Evolutionary conservation across 441 rosid genomes (phyloP).

Genomic region (Gossypium davidsonii): DNA sequence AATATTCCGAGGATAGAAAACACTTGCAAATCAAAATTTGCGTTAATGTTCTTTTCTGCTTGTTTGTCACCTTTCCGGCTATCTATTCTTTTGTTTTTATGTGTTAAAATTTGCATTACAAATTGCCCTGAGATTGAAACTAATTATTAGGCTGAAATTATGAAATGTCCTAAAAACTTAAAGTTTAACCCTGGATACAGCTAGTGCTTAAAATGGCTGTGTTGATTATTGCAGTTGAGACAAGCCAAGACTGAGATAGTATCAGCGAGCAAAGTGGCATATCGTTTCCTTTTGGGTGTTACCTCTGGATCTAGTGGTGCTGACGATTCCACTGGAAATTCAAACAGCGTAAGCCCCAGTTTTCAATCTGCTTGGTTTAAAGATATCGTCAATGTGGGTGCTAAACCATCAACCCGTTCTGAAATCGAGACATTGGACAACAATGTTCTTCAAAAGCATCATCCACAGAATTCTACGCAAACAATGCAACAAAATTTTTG

Average conservation of each 20-base stretch:
- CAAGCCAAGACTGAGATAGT: constrained; percentile 95
- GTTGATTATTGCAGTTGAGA: constrained; percentile 52
- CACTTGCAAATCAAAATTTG: background rate
- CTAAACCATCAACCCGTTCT: constrained; percentile 66
- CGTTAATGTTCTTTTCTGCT: background rate
- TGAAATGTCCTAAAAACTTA: background rate
- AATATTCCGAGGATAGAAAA: background rate
- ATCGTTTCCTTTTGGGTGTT: constrained; percentile 67
- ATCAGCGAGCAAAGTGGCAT: constrained; percentile 94
- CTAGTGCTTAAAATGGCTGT: background rate
- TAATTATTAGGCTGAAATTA: background rate
- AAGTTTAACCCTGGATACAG: background rate
- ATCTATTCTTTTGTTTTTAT: background rate
- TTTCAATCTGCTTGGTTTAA: constrained; percentile 80
- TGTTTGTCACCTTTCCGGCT: background rate
- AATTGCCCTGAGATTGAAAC: background rate
- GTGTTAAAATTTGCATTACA: background rate
- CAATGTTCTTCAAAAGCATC: constrained; percentile 19
- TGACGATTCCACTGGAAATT: constrained; percentile 44
- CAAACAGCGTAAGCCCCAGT: constrained; percentile 53
- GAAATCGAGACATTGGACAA: constrained; percentile 34
- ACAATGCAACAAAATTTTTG: background rate
- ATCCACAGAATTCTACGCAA: constrained; percentile 17
- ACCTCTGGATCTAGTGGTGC: constrained; percentile 38
- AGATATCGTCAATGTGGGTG: constrained; percentile 56